These are phyloP conservation scores for Trifolium dubium DNA, from an alignment of 306 rosid genomes.

Conservation along the genomic window DNA sequence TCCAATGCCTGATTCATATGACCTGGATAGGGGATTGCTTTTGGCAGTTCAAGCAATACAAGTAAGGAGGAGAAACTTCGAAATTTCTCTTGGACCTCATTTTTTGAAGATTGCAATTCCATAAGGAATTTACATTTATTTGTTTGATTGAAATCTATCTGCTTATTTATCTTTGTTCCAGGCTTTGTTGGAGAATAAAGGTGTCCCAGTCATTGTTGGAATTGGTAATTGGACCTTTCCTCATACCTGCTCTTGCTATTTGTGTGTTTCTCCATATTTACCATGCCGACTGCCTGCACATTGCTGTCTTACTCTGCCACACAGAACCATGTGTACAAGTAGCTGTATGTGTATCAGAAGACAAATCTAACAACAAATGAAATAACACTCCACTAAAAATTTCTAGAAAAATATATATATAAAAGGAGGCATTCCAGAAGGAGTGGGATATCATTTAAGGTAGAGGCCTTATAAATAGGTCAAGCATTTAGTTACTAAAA, in stretches of 20 bases:
- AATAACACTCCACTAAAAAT: not conserved
- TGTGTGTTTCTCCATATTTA: constrained; percentile 27
- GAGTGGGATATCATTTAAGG: constrained; percentile 23
- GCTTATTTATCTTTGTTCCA: constrained; percentile 51
- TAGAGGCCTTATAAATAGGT: constrained; percentile 19
- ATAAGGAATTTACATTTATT: constrained; percentile 31
- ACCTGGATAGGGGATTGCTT: constrained; percentile 96
- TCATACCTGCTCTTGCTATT: constrained; percentile 28
- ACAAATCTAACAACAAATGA: constrained; percentile 13
- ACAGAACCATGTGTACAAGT: constrained; percentile 24
- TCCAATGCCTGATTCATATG: constrained; percentile 98
- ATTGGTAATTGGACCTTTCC: constrained; percentile 70
- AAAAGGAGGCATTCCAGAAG: constrained; percentile 29
- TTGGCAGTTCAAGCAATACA: constrained; percentile 99
- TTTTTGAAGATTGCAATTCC: constrained; percentile 42
- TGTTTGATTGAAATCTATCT: constrained; percentile 42
- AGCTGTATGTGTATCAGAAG: constrained; percentile 21
- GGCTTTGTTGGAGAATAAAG: constrained; percentile 99
- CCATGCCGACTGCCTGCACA: constrained; percentile 9
- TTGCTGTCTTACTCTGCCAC: constrained; percentile 31
- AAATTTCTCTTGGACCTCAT: constrained; percentile 39
- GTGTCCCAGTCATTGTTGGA: constrained; percentile 91
- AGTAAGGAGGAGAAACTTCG: constrained; percentile 56
- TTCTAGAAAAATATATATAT: not conserved
- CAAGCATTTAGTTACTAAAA: constrained; percentile 16